Conservation (phyloP, 192 early-diverging fungal species). For the Chytriomyces hyalinus region DNA sequence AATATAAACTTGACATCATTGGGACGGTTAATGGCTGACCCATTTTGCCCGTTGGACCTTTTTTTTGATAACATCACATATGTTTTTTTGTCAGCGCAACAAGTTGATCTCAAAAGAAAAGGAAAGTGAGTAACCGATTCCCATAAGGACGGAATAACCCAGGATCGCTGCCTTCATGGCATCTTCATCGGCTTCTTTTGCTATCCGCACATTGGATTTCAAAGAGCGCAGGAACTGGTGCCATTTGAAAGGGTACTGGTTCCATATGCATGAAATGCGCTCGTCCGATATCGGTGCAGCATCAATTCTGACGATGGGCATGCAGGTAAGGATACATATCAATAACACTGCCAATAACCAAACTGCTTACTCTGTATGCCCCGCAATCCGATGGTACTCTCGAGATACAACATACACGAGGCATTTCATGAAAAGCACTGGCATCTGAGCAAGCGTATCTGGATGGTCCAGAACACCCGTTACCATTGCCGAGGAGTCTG, state of each 20-base stretch:
- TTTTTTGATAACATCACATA: neutral
- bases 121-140: neutral
- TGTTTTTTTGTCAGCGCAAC: neutral
- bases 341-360: neutral
- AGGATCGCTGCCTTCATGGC: neutral
- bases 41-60: neutral
- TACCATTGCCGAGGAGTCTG: slow-evolving; percentile 37
- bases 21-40: neutral
- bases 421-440: slow-evolving; percentile 36
- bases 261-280: neutral
- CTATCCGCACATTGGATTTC: no score
- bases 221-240: slow-evolving; percentile 12
- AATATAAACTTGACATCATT: slow-evolving; percentile 11
- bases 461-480: slow-evolving; percentile 51
- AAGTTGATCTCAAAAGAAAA: neutral
- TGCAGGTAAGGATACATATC: neutral
- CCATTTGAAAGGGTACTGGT: slow-evolving; percentile 24
- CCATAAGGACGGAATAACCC: slow-evolving; percentile 6
- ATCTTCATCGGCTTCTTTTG: neutral
- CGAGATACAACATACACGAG: slow-evolving; percentile 45
- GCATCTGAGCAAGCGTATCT: slow-evolving; percentile 27
- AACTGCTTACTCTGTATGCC: neutral
- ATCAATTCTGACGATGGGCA: neutral
- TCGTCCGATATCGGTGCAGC: slow-evolving; percentile 3
- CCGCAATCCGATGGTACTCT: slow-evolving; percentile 12